These are phyloP conservation scores for Apiospora phragmitis DNA, from an alignment of 2,329 filamentous ascomycete genomes.

Conservation along the genomic window DNA sequence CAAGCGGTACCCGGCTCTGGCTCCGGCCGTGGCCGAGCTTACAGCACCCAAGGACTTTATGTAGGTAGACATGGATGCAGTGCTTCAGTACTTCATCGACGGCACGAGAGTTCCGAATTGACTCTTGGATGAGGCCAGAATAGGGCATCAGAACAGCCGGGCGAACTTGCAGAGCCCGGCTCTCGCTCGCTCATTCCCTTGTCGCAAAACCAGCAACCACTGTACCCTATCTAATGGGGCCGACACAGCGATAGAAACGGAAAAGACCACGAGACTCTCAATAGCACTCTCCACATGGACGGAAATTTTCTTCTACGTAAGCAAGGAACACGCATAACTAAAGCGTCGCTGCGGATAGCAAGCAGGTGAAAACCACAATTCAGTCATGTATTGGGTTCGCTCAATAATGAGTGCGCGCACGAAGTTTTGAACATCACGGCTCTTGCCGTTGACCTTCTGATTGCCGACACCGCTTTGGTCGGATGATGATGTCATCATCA, in stretches of 20 bases:
- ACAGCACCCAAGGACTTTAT: not conserved
- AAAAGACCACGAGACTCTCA: not conserved
- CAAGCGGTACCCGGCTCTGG: not conserved
- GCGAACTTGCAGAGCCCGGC: not conserved
- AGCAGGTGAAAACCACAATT: not conserved
- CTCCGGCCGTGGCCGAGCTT: not conserved
- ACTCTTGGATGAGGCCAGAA: not conserved
- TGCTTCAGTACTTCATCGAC: not conserved
- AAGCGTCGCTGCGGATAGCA: not conserved
- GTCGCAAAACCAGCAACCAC: not conserved
- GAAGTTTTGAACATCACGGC: not conserved
- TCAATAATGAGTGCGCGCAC: not conserved
- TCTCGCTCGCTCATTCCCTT: not conserved
- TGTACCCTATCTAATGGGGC: not conserved
- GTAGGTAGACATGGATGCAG: not conserved
- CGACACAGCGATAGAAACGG: not conserved
- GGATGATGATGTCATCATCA: not conserved
- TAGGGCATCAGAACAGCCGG: not conserved
- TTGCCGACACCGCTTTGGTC: not conserved
- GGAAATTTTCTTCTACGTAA: not conserved
- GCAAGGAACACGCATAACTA: not conserved
- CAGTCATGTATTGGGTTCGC: not conserved
- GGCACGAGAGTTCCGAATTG: not conserved
- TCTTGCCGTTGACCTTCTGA: not conserved
- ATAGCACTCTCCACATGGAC: not conserved